Evolutionary conservation across 345 rosid genomes (phyloP).

Genomic region (Citrus inodora): DNA sequence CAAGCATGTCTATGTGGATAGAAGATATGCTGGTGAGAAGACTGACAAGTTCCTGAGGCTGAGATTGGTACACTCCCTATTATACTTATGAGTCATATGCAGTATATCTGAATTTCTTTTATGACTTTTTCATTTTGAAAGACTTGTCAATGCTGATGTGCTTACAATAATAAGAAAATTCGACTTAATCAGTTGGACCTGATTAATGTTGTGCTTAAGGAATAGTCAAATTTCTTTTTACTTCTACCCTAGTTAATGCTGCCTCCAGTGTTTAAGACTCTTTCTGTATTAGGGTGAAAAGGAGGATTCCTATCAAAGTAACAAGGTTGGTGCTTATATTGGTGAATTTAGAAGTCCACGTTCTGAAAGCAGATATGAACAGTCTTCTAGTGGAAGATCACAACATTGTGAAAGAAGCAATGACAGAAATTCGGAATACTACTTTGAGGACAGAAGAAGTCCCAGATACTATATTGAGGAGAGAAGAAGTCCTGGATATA

Average conservation of each 20-base stretch:
- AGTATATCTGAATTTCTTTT: neutral
- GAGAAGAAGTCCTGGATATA: slow-evolving; percentile 48
- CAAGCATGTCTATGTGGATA: slow-evolving; percentile 79
- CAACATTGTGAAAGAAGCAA: slow-evolving; percentile 39
- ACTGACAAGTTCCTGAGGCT: slow-evolving; percentile 39
- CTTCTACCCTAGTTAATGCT: neutral
- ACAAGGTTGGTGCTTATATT: slow-evolving; percentile 30
- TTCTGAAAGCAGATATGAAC: slow-evolving; percentile 36
- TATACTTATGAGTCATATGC: neutral
- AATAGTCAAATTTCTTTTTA: neutral
- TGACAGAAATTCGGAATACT: slow-evolving; percentile 33
- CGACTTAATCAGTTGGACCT: neutral
- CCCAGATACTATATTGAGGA: slow-evolving; percentile 46
- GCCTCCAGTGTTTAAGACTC: slow-evolving; percentile 1
- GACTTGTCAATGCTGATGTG: neutral
- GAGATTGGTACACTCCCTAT: slow-evolving; percentile 45
- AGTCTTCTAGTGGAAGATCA: slow-evolving; percentile 24
- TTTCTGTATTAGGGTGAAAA: slow-evolving; percentile 34
- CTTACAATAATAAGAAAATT: neutral
- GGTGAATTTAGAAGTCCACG: slow-evolving; percentile 42
- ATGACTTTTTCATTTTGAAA: neutral
- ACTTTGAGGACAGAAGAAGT: slow-evolving; percentile 45
- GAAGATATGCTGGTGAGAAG: slow-evolving; percentile 54
- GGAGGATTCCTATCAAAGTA: slow-evolving; percentile 40
- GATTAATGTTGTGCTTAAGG: neutral